phyloP scores from a whole-genome alignment of 1,284 basidiomycete genomes.

The Apiotrichum laibachii region DNA sequence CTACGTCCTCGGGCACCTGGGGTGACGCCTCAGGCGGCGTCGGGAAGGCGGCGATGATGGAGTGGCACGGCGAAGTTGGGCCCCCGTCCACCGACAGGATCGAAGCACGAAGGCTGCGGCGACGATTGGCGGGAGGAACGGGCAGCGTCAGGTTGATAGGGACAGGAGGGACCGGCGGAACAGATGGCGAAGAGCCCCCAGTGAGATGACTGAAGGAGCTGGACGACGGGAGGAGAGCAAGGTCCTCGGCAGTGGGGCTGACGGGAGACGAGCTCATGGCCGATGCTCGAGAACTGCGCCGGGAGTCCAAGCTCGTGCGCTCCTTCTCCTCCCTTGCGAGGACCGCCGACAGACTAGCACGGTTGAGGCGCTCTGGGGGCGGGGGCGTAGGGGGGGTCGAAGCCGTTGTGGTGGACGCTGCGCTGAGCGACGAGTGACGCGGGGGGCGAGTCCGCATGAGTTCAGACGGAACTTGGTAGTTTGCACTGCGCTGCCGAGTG shows the following conservation, averaged over 20 bases:
- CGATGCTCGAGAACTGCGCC: background rate
- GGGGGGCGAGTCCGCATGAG: background rate
- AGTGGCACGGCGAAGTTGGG: background rate
- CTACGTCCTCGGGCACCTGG: background rate
- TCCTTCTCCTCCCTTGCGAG: background rate
- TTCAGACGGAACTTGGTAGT: background rate
- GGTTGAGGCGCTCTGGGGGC: background rate
- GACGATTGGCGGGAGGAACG: background rate
- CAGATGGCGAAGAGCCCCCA: background rate
- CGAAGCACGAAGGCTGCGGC: background rate
- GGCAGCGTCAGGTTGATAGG: background rate
- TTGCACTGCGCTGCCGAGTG: background rate
- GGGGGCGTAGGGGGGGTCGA: background rate
- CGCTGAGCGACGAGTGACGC: background rate
- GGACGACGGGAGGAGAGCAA: background rate
- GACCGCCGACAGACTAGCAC: constrained; percentile 1
- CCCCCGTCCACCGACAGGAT: constrained; percentile 1
- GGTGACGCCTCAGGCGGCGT: background rate
- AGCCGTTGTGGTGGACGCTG: background rate
- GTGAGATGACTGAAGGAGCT: background rate
- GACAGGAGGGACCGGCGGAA: background rate
- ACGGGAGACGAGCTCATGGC: background rate
- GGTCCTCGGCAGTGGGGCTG: background rate
- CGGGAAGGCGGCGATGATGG: constrained; percentile 1
- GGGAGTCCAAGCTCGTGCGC: background rate